A percentile compares a stretch with the other conserved stretches of the same genome.
Conservation (phyloP, 345 rosid genomes). For the Conringia planisiliqua region DNA sequence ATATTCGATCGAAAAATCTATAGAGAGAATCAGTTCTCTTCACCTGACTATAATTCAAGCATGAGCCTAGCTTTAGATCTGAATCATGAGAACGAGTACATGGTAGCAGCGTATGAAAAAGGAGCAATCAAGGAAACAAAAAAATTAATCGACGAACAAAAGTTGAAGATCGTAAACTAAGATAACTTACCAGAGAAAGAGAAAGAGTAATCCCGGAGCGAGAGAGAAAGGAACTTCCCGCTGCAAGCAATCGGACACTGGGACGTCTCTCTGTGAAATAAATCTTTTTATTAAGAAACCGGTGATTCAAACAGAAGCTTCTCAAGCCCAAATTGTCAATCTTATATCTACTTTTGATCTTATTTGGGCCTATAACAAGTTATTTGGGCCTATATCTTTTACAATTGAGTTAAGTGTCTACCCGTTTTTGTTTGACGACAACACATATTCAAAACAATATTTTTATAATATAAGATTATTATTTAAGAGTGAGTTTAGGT, state of each 20-base stretch:
- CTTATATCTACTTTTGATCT: not conserved
- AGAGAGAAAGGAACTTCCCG: constrained; percentile 13
- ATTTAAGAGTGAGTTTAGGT: not conserved
- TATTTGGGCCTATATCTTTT: too few species aligned
- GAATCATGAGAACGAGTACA: not conserved
- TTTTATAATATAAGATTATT: too few species aligned
- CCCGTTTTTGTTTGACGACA: too few species aligned
- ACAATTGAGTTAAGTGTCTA: too few species aligned
- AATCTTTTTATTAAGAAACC: not conserved
- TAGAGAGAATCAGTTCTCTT: not conserved
- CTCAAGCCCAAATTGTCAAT: not conserved
- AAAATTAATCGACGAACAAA: not conserved
- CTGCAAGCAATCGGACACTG: constrained; percentile 13
- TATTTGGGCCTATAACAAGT: not conserved
- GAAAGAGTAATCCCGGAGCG: not conserved
- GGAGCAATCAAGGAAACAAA: not conserved
- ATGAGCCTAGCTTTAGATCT: not conserved
- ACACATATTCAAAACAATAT: too few species aligned
- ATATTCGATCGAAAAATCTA: constrained; percentile 5
- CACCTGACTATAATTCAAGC: not conserved
- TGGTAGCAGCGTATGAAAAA: not conserved
- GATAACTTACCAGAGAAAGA: not conserved
- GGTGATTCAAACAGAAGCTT: not conserved
- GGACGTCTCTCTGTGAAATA: not conserved
- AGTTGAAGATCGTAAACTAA: not conserved